These are phyloP conservation scores for Tylopilus intermedius DNA, from an alignment of 768 basidiomycete genomes.

Conservation along the genomic window DNA sequence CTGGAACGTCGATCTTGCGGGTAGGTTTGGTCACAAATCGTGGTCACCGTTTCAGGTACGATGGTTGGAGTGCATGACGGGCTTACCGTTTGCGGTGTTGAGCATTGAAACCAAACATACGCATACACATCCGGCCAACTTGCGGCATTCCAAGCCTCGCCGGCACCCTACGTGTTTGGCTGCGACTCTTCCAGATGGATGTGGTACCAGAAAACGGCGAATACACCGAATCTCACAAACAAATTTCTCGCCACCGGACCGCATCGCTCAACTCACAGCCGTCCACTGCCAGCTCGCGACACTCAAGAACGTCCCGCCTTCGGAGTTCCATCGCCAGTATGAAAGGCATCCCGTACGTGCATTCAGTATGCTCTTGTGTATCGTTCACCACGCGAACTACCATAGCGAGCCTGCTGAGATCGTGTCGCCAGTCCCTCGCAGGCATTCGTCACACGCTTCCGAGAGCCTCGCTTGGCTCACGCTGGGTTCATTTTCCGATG, in stretches of 20 bases:
- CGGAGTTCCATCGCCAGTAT: constrained; percentile 13
- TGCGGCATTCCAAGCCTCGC: no score
- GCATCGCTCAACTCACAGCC: constrained; percentile 14
- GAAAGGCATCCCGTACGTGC: constrained; percentile 16
- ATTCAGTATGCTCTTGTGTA: not conserved
- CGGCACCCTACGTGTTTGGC: no score
- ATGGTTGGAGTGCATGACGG: no score
- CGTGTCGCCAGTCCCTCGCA: constrained; percentile 60
- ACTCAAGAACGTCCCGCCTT: constrained; percentile 16
- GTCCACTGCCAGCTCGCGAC: constrained; percentile 3
- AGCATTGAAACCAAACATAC: no score
- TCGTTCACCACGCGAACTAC: not conserved
- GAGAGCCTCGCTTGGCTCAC: constrained; percentile 61
- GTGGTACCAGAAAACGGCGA: constrained; percentile 11
- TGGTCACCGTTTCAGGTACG: no score
- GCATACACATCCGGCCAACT: no score
- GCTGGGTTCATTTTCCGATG: constrained; percentile 39
- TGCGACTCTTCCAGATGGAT: constrained; percentile 11
- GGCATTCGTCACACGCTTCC: constrained; percentile 56
- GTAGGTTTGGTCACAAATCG: no score
- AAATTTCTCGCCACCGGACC: constrained; percentile 6
- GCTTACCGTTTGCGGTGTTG: no score
- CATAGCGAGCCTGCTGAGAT: constrained; percentile 40
- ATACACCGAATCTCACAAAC: not conserved
- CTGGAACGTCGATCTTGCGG: no score